Conservation (phyloP, 768 basidiomycete genomes). For the Lactarius sanguifluus region DNA sequence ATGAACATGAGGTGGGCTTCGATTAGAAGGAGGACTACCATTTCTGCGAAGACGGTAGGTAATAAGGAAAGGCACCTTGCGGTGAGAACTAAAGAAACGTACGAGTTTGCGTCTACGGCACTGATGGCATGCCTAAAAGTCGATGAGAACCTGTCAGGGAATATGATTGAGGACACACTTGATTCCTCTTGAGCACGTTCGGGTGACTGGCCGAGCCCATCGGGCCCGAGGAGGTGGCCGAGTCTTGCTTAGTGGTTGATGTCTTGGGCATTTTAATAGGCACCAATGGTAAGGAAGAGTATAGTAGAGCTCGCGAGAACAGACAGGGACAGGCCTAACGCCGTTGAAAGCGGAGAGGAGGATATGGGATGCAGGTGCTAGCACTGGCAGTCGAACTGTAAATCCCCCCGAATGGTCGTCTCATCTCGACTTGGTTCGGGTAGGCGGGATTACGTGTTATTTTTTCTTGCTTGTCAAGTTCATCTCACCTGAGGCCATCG, state of each 20-base stretch:
- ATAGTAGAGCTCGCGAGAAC: background rate
- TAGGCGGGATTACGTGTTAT: background rate
- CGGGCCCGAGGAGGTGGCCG: constrained; percentile 30
- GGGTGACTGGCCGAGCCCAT: constrained; percentile 26
- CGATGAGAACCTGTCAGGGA: background rate
- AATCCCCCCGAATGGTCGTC: background rate
- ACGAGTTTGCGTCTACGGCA: constrained; percentile 76
- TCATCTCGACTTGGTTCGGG: constrained; percentile 1
- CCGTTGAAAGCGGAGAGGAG: background rate
- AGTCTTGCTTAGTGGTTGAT: constrained; percentile 20
- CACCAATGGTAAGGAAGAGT: background rate
- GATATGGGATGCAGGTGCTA: background rate
- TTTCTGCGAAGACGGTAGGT: constrained; percentile 30
- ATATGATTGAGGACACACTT: constrained; percentile 31
- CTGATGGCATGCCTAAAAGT: constrained; percentile 45
- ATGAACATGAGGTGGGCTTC: background rate
- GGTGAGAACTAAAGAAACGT: constrained; percentile 32
- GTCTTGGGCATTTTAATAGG: constrained; percentile 26
- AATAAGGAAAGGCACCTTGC: constrained; percentile 7
- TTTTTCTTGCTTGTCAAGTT: constrained; percentile 9
- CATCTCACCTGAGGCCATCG: constrained; percentile 4
- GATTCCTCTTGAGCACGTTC: constrained; percentile 35
- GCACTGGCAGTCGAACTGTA: background rate
- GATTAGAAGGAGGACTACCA: constrained; percentile 27
- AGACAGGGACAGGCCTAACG: background rate